Evolutionary conservation across 208 protist genomes (phyloP).

Genomic region (Vickermania spadyakhi): DNA sequence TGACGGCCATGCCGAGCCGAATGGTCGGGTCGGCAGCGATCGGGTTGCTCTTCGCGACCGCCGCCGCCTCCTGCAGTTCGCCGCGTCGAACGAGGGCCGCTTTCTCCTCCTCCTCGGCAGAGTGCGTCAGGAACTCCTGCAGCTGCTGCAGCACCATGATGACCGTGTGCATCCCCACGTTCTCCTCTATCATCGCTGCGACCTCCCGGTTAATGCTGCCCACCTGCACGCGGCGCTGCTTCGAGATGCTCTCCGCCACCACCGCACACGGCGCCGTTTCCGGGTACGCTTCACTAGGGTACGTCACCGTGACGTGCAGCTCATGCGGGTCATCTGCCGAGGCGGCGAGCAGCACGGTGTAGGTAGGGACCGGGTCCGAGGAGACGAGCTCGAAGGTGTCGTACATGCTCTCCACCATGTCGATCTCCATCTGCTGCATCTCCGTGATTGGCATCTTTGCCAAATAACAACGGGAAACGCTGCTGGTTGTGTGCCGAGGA

Average conservation of each 20-base stretch:
- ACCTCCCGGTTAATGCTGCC: constrained; percentile 49
- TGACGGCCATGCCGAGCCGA: constrained; percentile 66
- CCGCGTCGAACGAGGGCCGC: constrained; percentile 55
- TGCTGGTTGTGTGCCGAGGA: too few species aligned
- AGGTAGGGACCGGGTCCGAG: constrained; percentile 53
- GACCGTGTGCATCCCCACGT: constrained; percentile 66
- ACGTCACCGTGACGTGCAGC: constrained; percentile 69
- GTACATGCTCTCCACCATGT: constrained; percentile 89
- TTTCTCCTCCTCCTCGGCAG: constrained; percentile 58
- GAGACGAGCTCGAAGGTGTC: constrained; percentile 67
- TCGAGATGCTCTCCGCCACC: constrained; percentile 51
- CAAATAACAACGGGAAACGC: too few species aligned
- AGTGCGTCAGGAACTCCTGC: constrained; percentile 55
- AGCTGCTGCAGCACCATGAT: constrained; percentile 61
- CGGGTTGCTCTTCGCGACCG: constrained; percentile 6
- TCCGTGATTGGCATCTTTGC: constrained; percentile 72
- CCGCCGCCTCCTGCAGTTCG: constrained; percentile 40
- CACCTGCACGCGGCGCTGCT: constrained; percentile 55
- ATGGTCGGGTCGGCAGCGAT: constrained; percentile 58
- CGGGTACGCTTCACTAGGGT: constrained; percentile 63
- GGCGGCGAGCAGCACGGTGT: constrained; percentile 57
- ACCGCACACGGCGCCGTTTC: constrained; percentile 43
- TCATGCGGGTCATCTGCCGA: constrained; percentile 56
- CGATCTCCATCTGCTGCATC: constrained; percentile 87
- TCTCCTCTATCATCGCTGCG: constrained; percentile 42